Conservation (phyloP, 257 asterid genomes). For the Solanum etuberosum region DNA sequence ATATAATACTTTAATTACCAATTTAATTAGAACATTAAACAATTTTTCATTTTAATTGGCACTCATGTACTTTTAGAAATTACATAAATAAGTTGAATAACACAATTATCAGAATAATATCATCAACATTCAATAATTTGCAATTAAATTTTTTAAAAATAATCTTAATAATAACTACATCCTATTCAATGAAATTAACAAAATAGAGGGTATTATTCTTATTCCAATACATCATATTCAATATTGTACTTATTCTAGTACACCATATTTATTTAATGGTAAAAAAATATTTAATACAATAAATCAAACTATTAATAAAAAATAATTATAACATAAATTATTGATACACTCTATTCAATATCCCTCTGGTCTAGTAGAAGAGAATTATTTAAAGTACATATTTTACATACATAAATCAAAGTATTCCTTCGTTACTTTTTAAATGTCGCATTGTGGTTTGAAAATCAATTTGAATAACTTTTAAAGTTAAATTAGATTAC, state of each 20-base stretch:
- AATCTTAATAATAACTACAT: not conserved
- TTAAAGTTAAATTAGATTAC: too few relatives aligned
- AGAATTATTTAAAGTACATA: too few relatives aligned
- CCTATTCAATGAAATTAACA: not conserved
- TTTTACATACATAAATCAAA: too few relatives aligned
- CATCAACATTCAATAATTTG: not conserved
- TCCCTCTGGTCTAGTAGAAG: not conserved
- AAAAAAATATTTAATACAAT: not conserved
- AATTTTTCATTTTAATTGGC: not conserved
- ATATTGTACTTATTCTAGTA: not conserved
- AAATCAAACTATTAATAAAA: too few relatives aligned
- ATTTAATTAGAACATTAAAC: not conserved
- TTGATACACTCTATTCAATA: not conserved
- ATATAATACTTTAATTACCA: not conserved
- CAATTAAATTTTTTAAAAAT: not conserved
- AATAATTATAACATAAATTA: too few relatives aligned
- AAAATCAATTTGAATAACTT: rapidly evolving
- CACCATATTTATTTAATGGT: not conserved
- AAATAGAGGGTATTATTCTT: not conserved
- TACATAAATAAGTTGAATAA: not conserved
- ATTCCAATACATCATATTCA: not conserved
- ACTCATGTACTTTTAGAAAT: not conserved
- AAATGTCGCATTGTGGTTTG: too few relatives aligned
- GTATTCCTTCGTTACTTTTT: too few relatives aligned
- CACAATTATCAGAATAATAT: not conserved